Conservation (phyloP, 2,329 filamentous ascomycete species). For the Xylaria sp. region DNA sequence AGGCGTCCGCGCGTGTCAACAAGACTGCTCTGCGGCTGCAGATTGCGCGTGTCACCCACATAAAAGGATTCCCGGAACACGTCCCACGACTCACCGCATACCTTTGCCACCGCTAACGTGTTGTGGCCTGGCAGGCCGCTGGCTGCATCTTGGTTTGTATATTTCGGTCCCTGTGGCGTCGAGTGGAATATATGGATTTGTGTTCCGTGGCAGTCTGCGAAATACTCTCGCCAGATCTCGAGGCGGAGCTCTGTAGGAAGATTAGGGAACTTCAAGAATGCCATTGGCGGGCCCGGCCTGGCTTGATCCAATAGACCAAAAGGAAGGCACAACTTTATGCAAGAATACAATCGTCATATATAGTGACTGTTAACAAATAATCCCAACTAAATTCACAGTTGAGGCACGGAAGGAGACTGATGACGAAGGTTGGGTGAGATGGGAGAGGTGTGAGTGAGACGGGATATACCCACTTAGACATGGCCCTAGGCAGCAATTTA, state of each 20-base stretch:
- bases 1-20: background rate
- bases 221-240: conserved; percentile 24
- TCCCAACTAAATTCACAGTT: too few species aligned
- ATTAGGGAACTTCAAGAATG: conserved; percentile 13
- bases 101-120: conserved; percentile 3
- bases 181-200: conserved; percentile 26
- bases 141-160: conserved; percentile 17
- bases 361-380: too few species aligned
- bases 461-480: background rate
- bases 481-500: background rate
- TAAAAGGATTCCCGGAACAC: conserved; percentile 13
- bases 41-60: conserved; percentile 15
- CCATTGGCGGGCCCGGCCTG: background rate
- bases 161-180: background rate
- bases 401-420: background rate
- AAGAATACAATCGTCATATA: background rate
- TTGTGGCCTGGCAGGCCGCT: conserved; percentile 5
- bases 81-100: conserved; percentile 17
- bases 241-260: conserved; percentile 30
- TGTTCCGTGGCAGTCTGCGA: conserved; percentile 15
- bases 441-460: background rate
- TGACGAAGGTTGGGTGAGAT: background rate
- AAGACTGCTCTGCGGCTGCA: background rate
- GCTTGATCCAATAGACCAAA: too few species aligned
- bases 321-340: too few species aligned